Percentiles rank a stretch among this genome's conserved stretches.
Conservation (phyloP, 1,284 basidiomycete species). For the Microbotryum silenes-acaulis region DNA sequence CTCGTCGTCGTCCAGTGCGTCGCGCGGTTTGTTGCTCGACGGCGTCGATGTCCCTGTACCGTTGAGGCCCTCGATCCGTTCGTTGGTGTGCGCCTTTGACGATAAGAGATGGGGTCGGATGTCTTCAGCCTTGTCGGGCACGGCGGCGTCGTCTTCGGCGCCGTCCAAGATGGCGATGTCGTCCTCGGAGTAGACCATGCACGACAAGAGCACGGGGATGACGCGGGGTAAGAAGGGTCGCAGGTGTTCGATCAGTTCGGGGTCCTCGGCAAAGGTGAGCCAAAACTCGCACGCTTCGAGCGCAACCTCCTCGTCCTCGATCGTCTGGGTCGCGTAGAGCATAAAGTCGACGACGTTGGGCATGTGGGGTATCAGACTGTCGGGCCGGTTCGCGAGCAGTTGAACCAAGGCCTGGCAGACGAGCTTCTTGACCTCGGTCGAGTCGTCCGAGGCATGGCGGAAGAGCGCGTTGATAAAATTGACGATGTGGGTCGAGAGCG, state of each 20-base stretch:
- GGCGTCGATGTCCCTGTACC: constrained; percentile 11
- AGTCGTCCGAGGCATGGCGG: constrained; percentile 86
- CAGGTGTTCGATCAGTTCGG: constrained; percentile 71
- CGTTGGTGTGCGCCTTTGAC: constrained; percentile 59
- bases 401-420: constrained; percentile 95
- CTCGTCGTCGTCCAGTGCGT: constrained; percentile 67
- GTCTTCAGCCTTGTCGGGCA: constrained; percentile 77
- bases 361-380: constrained; percentile 96
- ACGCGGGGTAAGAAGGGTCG: constrained; percentile 78
- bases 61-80: constrained; percentile 26
- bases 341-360: constrained; percentile 95
- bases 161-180: constrained; percentile 92
- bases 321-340: constrained; percentile 95
- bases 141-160: constrained; percentile 72
- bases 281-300: constrained; percentile 99
- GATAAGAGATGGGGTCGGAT: constrained; percentile 94
- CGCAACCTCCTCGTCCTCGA: constrained; percentile 78
- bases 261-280: constrained; percentile 97
- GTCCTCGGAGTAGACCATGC: constrained; percentile 95
- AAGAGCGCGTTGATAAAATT: constrained; percentile 86
- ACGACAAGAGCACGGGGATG: constrained; percentile 86
- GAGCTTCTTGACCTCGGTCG: constrained; percentile 83
- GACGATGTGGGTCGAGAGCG: constrained; percentile 62
- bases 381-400: constrained; percentile 82
- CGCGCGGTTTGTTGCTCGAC: constrained; percentile 42